Evolutionary conservation across 768 basidiomycete species (phyloP).

Genomic region (Collybia mongolica): DNA sequence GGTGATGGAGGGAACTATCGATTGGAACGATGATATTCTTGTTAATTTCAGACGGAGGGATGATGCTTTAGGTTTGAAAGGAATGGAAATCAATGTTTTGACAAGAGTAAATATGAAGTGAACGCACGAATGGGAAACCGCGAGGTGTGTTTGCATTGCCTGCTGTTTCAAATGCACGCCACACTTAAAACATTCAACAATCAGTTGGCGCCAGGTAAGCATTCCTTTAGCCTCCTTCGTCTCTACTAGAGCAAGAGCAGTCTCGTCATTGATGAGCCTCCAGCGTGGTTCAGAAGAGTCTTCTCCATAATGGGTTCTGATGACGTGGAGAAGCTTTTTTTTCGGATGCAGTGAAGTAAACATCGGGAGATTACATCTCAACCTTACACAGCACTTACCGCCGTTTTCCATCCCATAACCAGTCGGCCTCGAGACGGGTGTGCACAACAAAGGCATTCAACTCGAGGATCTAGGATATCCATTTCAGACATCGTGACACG

Average conservation of each 20-base stretch:
- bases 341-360: not conserved
- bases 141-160: not conserved
- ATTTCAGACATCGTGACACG: slow-evolving; percentile 17
- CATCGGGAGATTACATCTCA: not conserved
- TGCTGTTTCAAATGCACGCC: not conserved
- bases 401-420: slow-evolving; percentile 31
- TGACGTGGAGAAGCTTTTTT: not conserved
- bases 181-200: not conserved
- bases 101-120: too few relatives aligned
- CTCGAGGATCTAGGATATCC: slow-evolving; percentile 21
- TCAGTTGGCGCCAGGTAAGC: not conserved
- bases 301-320: not conserved
- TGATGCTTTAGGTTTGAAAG: not conserved
- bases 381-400: slow-evolving; percentile 19
- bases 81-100: not conserved
- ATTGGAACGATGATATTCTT: not conserved
- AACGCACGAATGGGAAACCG: too few relatives aligned
- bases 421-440: slow-evolving; percentile 15
- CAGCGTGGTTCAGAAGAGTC: not conserved
- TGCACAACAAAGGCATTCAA: slow-evolving; percentile 30
- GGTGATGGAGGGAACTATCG: not conserved
- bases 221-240: slow-evolving; percentile 1
- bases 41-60: not conserved
- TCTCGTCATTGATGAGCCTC: not conserved
- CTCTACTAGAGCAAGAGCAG: not conserved